These are phyloP conservation scores for Penicillium sp. DNA, from an alignment of 2,329 filamentous ascomycete species.

Conservation along the genomic window DNA sequence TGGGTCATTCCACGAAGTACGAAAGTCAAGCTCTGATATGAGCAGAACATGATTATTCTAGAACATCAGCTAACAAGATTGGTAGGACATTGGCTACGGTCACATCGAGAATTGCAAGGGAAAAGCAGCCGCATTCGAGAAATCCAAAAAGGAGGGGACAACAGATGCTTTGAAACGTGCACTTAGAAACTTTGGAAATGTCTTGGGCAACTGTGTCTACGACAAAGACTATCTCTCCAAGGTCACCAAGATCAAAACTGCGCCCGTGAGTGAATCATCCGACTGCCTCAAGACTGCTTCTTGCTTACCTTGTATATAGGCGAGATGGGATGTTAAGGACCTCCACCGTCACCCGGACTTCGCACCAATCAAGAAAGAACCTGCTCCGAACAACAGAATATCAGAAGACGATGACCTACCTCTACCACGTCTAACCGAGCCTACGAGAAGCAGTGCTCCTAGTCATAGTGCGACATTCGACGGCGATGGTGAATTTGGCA, in stretches of 20 bases:
- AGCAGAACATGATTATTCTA: background rate
- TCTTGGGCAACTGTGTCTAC: slow-evolving; percentile 97
- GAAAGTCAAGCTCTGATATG: background rate
- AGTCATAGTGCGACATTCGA: slow-evolving; percentile 36
- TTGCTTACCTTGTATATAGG: slow-evolving; percentile 33
- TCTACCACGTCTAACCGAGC: slow-evolving; percentile 32
- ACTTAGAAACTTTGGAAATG: slow-evolving; percentile 89
- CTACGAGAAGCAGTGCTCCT: slow-evolving; percentile 32
- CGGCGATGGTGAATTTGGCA: slow-evolving; percentile 46
- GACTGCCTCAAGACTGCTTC: background rate
- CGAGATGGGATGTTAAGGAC: slow-evolving; percentile 75
- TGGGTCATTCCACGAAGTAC: slow-evolving; percentile 87
- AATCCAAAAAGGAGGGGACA: slow-evolving; percentile 97
- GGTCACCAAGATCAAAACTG: slow-evolving; percentile 85
- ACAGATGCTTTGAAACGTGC: slow-evolving; percentile 92
- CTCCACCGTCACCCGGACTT: slow-evolving; percentile 81
- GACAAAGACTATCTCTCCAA: slow-evolving; percentile 91
- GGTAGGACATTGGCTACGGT: slow-evolving; percentile 85
- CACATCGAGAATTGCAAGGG: slow-evolving; percentile 95
- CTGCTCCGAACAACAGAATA: slow-evolving; percentile 35
- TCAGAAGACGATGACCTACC: slow-evolving; percentile 54
- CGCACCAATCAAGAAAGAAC: slow-evolving; percentile 61
- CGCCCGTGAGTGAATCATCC: slow-evolving; percentile 52
- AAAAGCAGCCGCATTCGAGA: slow-evolving; percentile 95
- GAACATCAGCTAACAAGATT: slow-evolving; percentile 2